Conservation (phyloP, 1,284 basidiomycete species). For the Athelia psychrophila region DNA sequence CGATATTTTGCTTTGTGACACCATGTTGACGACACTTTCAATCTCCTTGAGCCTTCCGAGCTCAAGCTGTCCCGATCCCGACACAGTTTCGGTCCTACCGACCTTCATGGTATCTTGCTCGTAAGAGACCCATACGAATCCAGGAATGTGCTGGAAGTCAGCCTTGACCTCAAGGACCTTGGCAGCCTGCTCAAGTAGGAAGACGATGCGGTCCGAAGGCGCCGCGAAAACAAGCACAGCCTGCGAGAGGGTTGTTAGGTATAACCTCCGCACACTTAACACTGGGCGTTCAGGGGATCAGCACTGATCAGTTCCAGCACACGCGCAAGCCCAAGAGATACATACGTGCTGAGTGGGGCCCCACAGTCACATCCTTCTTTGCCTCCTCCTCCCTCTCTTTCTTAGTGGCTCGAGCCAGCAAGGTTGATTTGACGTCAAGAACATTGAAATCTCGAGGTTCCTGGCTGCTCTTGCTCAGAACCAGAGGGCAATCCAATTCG, state of each 20-base stretch:
- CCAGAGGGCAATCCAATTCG: too few species aligned
- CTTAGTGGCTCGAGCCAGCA: too few species aligned
- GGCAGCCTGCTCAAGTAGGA: constrained; percentile 70
- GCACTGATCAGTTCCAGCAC: too few species aligned
- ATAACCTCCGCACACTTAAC: too few species aligned
- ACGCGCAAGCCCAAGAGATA: too few species aligned
- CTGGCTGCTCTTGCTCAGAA: too few species aligned
- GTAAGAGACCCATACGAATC: constrained; percentile 80
- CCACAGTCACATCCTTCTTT: too few species aligned
- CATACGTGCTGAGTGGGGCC: too few species aligned
- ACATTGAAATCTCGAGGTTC: too few species aligned
- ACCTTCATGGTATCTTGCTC: constrained; percentile 75
- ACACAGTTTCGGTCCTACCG: constrained; percentile 82
- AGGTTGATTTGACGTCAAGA: too few species aligned
- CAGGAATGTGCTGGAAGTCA: constrained; percentile 78
- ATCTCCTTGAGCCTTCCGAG: constrained; percentile 77
- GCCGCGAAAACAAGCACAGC: constrained; percentile 66
- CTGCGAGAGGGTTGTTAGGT: constrained; percentile 60
- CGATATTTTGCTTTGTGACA: constrained; percentile 83
- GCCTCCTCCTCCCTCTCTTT: too few species aligned
- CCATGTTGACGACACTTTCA: constrained; percentile 72
- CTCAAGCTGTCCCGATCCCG: constrained; percentile 68
- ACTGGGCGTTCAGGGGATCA: too few species aligned
- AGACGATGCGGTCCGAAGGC: constrained; percentile 71
- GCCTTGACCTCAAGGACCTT: constrained; percentile 82